Conservation (phyloP, 352 stramenopile genomes). For the Halophytophthora polymorphica region DNA sequence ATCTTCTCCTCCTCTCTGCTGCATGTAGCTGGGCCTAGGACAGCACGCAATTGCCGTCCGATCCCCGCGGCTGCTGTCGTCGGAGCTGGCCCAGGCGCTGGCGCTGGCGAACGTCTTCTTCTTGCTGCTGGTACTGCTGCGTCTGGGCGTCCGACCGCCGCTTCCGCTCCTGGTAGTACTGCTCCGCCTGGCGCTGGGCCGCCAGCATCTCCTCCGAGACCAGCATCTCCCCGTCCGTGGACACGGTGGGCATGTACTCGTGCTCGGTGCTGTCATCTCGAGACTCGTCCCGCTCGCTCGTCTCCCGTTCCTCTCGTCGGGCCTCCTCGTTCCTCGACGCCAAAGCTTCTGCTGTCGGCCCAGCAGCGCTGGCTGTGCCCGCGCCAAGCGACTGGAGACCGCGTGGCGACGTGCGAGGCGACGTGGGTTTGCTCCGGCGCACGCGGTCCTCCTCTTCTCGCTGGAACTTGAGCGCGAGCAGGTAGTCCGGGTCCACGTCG, state of each 20-base stretch:
- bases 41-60: not conserved
- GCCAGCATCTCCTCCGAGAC: constrained; percentile 65
- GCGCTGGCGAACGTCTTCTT: constrained; percentile 22
- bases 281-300: constrained; percentile 14
- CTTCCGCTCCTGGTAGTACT: constrained; percentile 76
- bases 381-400: constrained; percentile 14
- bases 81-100: constrained; percentile 23
- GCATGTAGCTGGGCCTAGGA: not conserved
- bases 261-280: constrained; percentile 19
- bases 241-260: constrained; percentile 41
- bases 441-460: constrained; percentile 66
- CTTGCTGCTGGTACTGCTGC: constrained; percentile 32
- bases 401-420: constrained; percentile 14
- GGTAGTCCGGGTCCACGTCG: constrained; percentile 58
- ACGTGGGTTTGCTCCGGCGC: constrained; percentile 21
- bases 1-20: not conserved
- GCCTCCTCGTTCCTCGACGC: not conserved
- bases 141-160: constrained; percentile 41
- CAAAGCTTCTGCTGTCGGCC: no score
- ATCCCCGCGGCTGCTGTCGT: constrained; percentile 11
- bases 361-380: not conserved
- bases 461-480: constrained; percentile 70
- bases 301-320: constrained; percentile 11
- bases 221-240: constrained; percentile 48
- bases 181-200: constrained; percentile 61